phyloP scores from a whole-genome alignment of 805 yeast genomes.

The Lipomyces orientalis region DNA sequence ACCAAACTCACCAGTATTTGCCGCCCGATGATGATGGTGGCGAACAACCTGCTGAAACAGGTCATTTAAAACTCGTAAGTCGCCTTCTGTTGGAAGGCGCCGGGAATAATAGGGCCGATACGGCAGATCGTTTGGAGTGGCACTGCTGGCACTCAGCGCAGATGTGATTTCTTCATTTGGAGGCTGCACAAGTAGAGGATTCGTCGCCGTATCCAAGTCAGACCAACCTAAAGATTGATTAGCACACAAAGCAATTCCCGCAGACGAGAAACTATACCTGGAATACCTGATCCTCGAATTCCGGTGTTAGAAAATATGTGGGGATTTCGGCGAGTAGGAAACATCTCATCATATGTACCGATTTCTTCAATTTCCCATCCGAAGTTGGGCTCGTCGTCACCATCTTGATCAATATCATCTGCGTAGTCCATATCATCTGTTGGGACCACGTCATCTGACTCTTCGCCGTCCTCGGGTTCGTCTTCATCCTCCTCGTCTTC shows the following conservation, averaged over 20 bases:
- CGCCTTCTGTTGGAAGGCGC: conserved; percentile 11
- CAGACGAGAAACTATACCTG: neutral
- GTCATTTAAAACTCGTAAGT: conserved; percentile 22
- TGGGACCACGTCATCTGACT: conserved; percentile 39
- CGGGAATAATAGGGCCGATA: neutral
- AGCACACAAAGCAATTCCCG: neutral
- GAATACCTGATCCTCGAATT: conserved; percentile 14
- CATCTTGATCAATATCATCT: conserved; percentile 31
- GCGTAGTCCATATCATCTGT: conserved; percentile 35
- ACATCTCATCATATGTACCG: conserved; percentile 16
- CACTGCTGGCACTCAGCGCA: neutral
- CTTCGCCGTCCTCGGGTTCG: conserved; percentile 45
- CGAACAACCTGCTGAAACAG: conserved; percentile 30
- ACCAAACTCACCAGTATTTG: conserved; percentile 7
- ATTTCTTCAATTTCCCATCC: conserved; percentile 34
- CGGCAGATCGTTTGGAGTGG: neutral
- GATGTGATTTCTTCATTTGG: conserved; percentile 8
- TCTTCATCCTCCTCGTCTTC: conserved; percentile 49
- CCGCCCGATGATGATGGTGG: conserved; percentile 14
- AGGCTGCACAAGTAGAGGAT: conserved; percentile 31
- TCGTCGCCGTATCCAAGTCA: conserved; percentile 29
- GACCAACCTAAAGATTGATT: conserved; percentile 15
- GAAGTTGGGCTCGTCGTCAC: conserved; percentile 20
- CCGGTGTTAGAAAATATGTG: conserved; percentile 11
- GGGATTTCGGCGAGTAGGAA: conserved; percentile 8